Base-by-base conservation (phyloP, 1,284 basidiomycete genomes). In the Leccinum pachyderme region DNA sequence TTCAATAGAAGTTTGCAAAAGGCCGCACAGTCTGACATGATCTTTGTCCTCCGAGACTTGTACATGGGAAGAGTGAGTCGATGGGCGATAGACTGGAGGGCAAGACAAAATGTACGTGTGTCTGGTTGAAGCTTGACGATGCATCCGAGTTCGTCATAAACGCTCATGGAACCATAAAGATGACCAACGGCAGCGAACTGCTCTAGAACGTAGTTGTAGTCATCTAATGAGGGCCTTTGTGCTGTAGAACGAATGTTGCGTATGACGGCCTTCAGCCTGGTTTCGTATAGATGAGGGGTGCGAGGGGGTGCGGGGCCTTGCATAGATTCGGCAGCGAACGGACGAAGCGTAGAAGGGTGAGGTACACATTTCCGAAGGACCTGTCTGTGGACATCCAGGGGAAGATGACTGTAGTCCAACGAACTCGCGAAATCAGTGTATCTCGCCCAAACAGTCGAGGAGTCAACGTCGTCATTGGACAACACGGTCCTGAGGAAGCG, bases 101-200 rank as follows among this genome's bases (percentile, higher is more conserved):
- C 80, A 45, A 87, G 72, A n/a, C 75, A 79, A 62, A 83, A 86
- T 24, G 87, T 87, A 59, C 75, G 78, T 28, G 75, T 63, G 44
- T 74, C 68, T 15, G 84, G 85, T 44, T 64, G 61, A 37, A 83
- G 60, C 32, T 77, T 79, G 2, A 66, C 45, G 28, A 71, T 53
- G 29, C 71, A 64, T 29, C 65, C 66, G 54, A 91, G 69, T 63
- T 90, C 88, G 51, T 77, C 70, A 62, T 88, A 81, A 6, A 91
- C 80, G 50, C 78, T 68, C 62, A 80, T 73, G 15, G 80, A 77
- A 8, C 85, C 86, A 24, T 73, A 62, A 61, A 83, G 74, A 63
- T 91, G 80, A 6, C 89, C 89, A 4, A 83, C 81, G 0, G 84
- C 81, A 39, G 87, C 86, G 59, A 89, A 89, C 55, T 89, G 86